Percentiles rank a stretch among this genome's conserved stretches.
Conservation (phyloP, 495 filamentous ascomycete genomes). For the Patellaria atrata region DNA sequence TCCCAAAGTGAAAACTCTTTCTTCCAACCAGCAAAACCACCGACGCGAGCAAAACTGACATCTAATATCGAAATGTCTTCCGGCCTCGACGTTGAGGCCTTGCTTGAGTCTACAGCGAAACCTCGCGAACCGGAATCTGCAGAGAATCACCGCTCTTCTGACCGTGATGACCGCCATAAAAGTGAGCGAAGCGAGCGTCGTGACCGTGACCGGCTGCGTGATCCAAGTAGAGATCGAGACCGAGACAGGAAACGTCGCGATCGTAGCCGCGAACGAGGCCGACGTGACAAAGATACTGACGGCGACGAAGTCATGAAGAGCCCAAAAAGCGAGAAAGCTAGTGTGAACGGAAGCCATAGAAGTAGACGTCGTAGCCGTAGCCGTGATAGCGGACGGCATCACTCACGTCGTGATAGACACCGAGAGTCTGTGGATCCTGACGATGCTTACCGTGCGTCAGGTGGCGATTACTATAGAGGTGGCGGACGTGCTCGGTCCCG, state of each 20-base stretch:
- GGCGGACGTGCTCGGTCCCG: conserved; percentile 53
- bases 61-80: too few relatives aligned
- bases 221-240: conserved; percentile 38
- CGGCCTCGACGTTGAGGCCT: conserved; percentile 82
- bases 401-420: conserved; percentile 53
- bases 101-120: conserved; percentile 77
- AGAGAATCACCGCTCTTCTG: conserved; percentile 32
- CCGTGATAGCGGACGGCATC: conserved; percentile 63
- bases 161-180: conserved; percentile 44
- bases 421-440: conserved; percentile 40
- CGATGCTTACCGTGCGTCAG: conserved; percentile 28
- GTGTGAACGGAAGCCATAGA: conserved; percentile 66
- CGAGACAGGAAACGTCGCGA: conserved; percentile 44
- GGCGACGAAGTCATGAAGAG: conserved; percentile 51
- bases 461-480: conserved; percentile 36
- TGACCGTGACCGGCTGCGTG: conserved; percentile 40
- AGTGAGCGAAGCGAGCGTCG: conserved; percentile 40
- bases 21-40: conserved; percentile 2
- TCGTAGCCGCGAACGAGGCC: conserved; percentile 49
- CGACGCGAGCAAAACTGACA: conserved; percentile 31
- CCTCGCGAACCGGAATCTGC: not conserved
- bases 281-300: conserved; percentile 37
- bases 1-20: not conserved
- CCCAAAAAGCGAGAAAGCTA: conserved; percentile 58
- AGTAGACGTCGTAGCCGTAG: conserved; percentile 73